A percentile compares a stretch with the other conserved stretches of the same genome.
phyloP scores from a whole-genome alignment of 176 grass and related monocot species.

The Pontederia paniculata region DNA sequence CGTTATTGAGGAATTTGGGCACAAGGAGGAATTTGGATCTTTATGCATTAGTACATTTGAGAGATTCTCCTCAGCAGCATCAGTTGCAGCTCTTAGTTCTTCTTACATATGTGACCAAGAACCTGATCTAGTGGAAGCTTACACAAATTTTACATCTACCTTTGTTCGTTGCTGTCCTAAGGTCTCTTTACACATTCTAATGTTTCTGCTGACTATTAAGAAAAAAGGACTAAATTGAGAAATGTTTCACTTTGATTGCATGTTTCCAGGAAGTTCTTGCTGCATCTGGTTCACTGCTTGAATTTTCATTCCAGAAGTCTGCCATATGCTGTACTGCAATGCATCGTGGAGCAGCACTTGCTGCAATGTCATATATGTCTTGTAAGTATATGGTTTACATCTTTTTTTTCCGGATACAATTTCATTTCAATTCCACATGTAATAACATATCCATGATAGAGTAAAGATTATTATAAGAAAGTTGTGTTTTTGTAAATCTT shows the following conservation, averaged over 20 bases:
- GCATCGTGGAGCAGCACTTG: conserved; percentile 76
- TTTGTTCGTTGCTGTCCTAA: conserved; percentile 82
- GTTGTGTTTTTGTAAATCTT: too few relatives aligned
- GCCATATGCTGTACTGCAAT: conserved; percentile 84
- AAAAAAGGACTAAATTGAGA: not conserved
- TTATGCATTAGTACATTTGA: conserved; percentile 72
- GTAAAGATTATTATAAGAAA: not conserved
- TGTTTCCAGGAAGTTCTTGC: conserved; percentile 55
- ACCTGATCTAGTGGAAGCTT: conserved; percentile 89
- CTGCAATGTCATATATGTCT: conserved; percentile 87
- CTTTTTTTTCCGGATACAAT: conserved; percentile 17
- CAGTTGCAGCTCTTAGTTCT: conserved; percentile 61
- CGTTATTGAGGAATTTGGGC: conserved; percentile 78
- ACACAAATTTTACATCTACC: conserved; percentile 64
- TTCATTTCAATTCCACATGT: not conserved
- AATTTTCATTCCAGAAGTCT: conserved; percentile 84
- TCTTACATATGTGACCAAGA: conserved; percentile 92
- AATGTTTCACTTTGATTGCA: conserved; percentile 16
- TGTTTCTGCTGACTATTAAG: not conserved
- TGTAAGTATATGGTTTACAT: conserved; percentile 42
- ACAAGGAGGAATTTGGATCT: conserved; percentile 65
- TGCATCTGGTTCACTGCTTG: conserved; percentile 56
- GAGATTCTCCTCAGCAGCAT: conserved; percentile 62
- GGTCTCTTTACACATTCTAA: conserved; percentile 28
- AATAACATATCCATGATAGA: not conserved